Percentiles rank a stretch among this genome's conserved stretches.
phyloP scores from a whole-genome alignment of 1,139 yeast genomes.

The Yamadazyma atlantica region DNA sequence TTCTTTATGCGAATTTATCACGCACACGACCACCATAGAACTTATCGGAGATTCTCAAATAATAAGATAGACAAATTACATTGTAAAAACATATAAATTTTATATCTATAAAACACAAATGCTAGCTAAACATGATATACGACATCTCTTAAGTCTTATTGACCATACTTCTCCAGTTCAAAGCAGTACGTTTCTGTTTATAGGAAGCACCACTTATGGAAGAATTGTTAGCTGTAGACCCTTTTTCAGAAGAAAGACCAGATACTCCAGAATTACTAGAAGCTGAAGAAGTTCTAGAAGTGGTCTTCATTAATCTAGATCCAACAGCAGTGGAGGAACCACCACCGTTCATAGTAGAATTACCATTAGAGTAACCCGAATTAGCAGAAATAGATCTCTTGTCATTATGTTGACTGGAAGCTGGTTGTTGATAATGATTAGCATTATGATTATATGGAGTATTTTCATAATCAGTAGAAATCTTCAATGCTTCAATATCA shows the following conservation, averaged over 20 bases:
- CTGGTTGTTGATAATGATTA: slow-evolving; percentile 16
- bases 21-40: neutral
- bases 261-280: slow-evolving; percentile 32
- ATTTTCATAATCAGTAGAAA: slow-evolving; percentile 34
- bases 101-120: no score
- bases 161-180: slow-evolving; percentile 44
- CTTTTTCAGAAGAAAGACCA: slow-evolving; percentile 21
- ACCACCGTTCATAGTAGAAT: slow-evolving; percentile 13
- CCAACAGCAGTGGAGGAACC: slow-evolving; percentile 14
- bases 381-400: slow-evolving; percentile 16
- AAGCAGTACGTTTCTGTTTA: slow-evolving; percentile 41
- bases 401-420: slow-evolving; percentile 14
- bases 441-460: slow-evolving; percentile 25
- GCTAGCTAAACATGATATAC: no score
- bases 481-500: slow-evolving; percentile 52
- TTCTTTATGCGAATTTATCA: neutral
- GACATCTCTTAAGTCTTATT: neutral
- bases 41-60: no score
- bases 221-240: slow-evolving; percentile 13
- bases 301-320: slow-evolving; percentile 29
- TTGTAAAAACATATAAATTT: no score
- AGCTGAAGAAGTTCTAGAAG: slow-evolving; percentile 27
- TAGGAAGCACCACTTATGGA: slow-evolving; percentile 12
- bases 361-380: slow-evolving; percentile 18
- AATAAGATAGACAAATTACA: no score